These are phyloP conservation scores for Clausena lansium DNA, from an alignment of 345 rosid species.

Conservation along the genomic window DNA sequence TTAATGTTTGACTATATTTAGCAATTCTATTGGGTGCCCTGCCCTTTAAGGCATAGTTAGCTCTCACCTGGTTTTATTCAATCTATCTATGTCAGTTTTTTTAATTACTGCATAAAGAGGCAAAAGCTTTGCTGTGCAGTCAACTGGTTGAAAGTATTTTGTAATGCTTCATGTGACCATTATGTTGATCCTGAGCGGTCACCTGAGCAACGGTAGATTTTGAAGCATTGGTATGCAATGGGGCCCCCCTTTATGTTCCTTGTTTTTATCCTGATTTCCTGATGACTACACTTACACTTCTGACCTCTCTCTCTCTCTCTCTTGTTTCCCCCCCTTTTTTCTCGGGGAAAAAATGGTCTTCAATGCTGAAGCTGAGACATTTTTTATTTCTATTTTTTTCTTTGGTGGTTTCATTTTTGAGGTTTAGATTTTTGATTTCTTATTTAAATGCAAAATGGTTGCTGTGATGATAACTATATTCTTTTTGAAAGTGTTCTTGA, in stretches of 20 bases:
- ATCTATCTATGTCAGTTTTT: neutral
- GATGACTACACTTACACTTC: neutral
- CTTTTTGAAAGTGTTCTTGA: slow-evolving; percentile 22
- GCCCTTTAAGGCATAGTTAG: too few relatives aligned
- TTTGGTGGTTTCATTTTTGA: neutral
- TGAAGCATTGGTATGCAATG: neutral
- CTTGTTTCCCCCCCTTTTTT: neutral
- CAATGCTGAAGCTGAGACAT: neutral
- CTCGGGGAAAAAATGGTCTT: neutral
- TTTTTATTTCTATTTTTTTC: neutral
- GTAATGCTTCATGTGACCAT: slow-evolving; percentile 36
- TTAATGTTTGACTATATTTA: too few relatives aligned
- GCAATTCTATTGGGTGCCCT: neutral
- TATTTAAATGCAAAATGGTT: slow-evolving; percentile 14
- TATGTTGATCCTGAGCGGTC: slow-evolving; percentile 59
- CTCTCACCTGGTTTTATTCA: neutral
- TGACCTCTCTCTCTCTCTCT: neutral
- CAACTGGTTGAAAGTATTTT: slow-evolving; percentile 27
- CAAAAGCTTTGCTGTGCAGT: slow-evolving; percentile 34
- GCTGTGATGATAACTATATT: slow-evolving; percentile 35
- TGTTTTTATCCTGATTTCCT: neutral
- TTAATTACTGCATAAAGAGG: neutral
- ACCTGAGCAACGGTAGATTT: slow-evolving; percentile 39
- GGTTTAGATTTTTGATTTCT: neutral
- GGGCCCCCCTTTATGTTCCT: too few relatives aligned